phyloP scores from a whole-genome alignment of 2,329 filamentous ascomycete genomes.

The Chalaropsis ovoidea region DNA sequence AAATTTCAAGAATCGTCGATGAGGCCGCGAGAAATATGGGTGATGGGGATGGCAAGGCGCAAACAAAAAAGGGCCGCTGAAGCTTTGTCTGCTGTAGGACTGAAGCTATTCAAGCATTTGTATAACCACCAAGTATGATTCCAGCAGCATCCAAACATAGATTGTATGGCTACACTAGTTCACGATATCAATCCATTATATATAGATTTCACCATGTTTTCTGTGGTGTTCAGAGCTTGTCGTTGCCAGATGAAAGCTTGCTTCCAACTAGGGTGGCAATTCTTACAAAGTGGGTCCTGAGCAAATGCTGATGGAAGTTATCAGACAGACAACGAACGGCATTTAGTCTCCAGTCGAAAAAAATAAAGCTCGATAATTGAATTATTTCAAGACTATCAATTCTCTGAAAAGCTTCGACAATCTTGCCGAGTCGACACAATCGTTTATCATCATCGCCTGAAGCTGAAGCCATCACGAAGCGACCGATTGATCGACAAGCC shows the following conservation, averaged over 20 bases:
- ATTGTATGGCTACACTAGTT: too few species aligned
- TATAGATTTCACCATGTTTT: not conserved
- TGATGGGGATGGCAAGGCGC: not conserved
- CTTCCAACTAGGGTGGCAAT: conserved; percentile 2
- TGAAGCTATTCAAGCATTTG: too few species aligned
- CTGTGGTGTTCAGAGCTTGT: not conserved
- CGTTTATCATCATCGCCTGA: too few species aligned
- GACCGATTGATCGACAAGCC: not conserved
- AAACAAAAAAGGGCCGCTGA: not conserved
- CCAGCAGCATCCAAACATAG: too few species aligned
- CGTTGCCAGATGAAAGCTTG: not conserved
- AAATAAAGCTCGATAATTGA: not conserved
- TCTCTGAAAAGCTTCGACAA: not conserved
- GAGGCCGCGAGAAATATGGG: not conserved
- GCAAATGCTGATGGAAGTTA: conserved; percentile 7
- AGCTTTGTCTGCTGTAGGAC: not conserved
- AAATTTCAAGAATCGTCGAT: conserved; percentile 19
- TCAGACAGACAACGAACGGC: not conserved
- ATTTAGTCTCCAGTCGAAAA: not conserved
- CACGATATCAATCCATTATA: not conserved
- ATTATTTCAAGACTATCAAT: not conserved
- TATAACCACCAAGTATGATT: too few species aligned
- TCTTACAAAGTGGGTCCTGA: conserved; percentile 15
- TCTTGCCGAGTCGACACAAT: not conserved
- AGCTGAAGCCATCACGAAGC: too few species aligned